Percentiles rank a stretch among this genome's conserved stretches.
These are phyloP conservation scores for Arabidopsis arenosa DNA, from an alignment of 345 rosid species.

Conservation along the genomic window DNA sequence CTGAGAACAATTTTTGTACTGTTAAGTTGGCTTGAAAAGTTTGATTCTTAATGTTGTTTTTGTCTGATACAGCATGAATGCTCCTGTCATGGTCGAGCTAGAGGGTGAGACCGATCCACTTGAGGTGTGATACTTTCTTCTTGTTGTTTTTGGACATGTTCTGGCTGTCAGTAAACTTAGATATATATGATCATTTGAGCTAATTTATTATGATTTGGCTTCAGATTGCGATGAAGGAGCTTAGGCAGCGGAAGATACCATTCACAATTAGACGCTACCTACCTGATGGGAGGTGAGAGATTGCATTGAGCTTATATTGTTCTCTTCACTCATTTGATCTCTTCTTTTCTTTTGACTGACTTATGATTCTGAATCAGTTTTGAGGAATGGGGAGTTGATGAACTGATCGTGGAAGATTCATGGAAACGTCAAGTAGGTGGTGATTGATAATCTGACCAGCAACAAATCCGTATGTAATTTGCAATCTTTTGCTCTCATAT, in stretches of 20 bases:
- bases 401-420: conserved; percentile 85
- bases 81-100: conserved; percentile 88
- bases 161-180: neutral
- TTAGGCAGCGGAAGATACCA: conserved; percentile 72
- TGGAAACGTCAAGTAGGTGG: conserved; percentile 97
- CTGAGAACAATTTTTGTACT: neutral
- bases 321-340: neutral
- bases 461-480: neutral
- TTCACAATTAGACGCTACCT: conserved; percentile 83
- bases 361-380: conserved; percentile 49
- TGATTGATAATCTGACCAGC: conserved; percentile 44
- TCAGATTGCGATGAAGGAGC: conserved; percentile 88
- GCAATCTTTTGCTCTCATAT: neutral
- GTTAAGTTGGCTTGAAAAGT: neutral
- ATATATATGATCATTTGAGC: neutral
- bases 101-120: conserved; percentile 90
- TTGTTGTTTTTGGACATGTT: neutral
- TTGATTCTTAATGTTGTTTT: neutral
- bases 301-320: neutral
- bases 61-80: conserved; percentile 72
- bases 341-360: neutral
- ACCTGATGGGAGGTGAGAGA: conserved; percentile 81
- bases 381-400: conserved; percentile 89
- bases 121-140: conserved; percentile 51
- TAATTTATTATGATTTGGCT: conserved; percentile 27